Evolutionary conservation across 148 eudicot genomes (phyloP).

Genomic region (Persicaria maculosa): DNA sequence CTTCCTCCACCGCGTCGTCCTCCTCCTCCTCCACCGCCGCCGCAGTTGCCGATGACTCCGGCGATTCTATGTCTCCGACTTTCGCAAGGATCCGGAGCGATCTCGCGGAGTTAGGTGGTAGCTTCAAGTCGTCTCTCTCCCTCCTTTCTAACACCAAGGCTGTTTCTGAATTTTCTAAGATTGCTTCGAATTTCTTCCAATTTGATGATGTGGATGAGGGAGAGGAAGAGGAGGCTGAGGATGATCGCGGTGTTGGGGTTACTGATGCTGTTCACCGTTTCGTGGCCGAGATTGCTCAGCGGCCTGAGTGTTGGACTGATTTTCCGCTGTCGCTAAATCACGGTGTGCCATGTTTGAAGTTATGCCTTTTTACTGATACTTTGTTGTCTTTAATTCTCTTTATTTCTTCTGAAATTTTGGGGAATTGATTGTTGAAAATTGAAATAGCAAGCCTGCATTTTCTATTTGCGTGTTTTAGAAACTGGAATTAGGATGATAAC

Average conservation of each 20-base stretch:
- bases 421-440: neutral
- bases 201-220: conserved; percentile 23
- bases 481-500: neutral
- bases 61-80: conserved; percentile 19
- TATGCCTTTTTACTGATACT: neutral
- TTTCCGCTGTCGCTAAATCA: conserved; percentile 40
- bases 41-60: conserved; percentile 5
- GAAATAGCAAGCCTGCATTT: neutral
- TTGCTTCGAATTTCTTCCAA: conserved; percentile 45
- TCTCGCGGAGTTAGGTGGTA: conserved; percentile 61
- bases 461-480: neutral
- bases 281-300: conserved; percentile 30
- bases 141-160: conserved; percentile 36
- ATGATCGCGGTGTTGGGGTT: conserved; percentile 25
- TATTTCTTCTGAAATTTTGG: neutral
- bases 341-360: conserved; percentile 22
- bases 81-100: conserved; percentile 48
- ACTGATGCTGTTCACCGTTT: conserved; percentile 44
- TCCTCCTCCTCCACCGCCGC: conserved; percentile 52
- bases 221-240: conserved; percentile 12
- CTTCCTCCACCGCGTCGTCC: conserved; percentile 32
- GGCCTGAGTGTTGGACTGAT: conserved; percentile 60
- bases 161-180: conserved; percentile 40
- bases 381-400: neutral
- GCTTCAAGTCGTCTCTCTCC: conserved; percentile 48